Evolutionary conservation across 306 rosid genomes (phyloP).

Genomic region (Cicer bijugum): DNA sequence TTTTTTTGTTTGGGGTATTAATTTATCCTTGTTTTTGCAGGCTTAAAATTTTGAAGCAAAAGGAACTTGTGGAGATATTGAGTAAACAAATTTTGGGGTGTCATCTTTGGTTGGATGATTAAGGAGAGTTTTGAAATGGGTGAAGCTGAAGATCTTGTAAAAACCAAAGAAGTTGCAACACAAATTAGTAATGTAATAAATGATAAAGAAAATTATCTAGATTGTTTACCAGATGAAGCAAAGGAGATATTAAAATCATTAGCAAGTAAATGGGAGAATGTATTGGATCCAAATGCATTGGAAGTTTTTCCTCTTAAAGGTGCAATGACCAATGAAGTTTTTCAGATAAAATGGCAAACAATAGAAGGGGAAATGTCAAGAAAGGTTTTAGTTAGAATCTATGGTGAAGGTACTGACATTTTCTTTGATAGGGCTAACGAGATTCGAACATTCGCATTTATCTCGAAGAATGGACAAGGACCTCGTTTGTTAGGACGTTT

Average conservation of each 20-base stretch:
- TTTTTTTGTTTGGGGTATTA: constrained; percentile 18
- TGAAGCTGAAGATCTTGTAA: constrained; percentile 21
- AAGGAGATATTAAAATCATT: constrained; percentile 58
- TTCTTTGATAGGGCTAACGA: constrained; percentile 74
- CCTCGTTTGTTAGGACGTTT: constrained; percentile 80
- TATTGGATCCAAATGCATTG: constrained; percentile 58
- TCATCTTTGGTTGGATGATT: constrained; percentile 12
- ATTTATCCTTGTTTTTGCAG: constrained; percentile 35
- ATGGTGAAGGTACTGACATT: constrained; percentile 74
- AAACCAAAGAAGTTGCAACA: constrained; percentile 39
- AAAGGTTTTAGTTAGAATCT: constrained; percentile 75
- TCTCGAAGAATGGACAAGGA: constrained; percentile 81
- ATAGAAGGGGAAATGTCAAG: constrained; percentile 54
- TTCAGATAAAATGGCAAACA: constrained; percentile 82
- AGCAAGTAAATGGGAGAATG: constrained; percentile 75
- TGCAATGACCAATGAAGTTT: constrained; percentile 85
- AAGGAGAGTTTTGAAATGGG: constrained; percentile 46
- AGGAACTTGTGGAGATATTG: constrained; percentile 16
- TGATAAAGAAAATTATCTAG: constrained; percentile 17
- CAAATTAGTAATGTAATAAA: constrained; percentile 34
- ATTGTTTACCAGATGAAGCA: constrained; percentile 65
- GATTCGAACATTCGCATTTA: constrained; percentile 60
- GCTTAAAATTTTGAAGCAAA: not conserved
- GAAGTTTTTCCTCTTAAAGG: constrained; percentile 77
- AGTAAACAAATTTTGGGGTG: constrained; percentile 12